phyloP scores from a whole-genome alignment of 257 asterid genomes.

The Penstemon eatonii region DNA sequence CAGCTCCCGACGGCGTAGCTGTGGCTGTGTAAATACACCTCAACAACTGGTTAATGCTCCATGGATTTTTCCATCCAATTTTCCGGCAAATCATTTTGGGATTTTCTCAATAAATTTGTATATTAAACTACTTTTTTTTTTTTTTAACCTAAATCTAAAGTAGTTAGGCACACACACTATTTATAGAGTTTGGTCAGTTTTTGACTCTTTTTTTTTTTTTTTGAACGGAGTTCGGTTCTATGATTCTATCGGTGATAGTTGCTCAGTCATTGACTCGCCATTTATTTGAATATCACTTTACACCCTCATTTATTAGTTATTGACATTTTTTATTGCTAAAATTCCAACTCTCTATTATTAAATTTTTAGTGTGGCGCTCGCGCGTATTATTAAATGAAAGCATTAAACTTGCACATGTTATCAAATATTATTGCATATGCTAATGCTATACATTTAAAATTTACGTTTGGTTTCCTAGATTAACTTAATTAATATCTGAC shows the following conservation, averaged over 20 bases:
- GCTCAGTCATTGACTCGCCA: no score
- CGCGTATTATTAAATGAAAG: no score
- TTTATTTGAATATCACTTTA: slow-evolving; percentile 11
- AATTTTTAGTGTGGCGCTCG: no score
- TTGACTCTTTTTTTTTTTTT: no score
- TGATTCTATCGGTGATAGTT: no score
- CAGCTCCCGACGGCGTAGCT: slow-evolving; percentile 35
- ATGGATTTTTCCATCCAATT: slow-evolving; percentile 37
- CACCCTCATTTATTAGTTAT: slow-evolving; percentile 5
- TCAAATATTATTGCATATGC: no score
- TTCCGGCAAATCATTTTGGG: slow-evolving; percentile 57
- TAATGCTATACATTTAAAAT: no score
- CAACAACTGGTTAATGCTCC: slow-evolving; percentile 45
- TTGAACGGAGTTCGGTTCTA: no score
- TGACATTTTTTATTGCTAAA: not conserved
- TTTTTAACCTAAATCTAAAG: not conserved
- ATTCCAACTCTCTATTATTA: not conserved
- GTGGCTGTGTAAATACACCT: slow-evolving; percentile 43
- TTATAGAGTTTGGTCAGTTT: not conserved
- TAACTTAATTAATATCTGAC: no score
- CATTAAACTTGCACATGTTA: no score
- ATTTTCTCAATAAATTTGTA: not conserved
- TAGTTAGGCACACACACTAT: not conserved
- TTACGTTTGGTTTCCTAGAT: no score
- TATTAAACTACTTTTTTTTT: not conserved